Base-by-base conservation (phyloP, 306 rosid species). In the Pyrus betulifolia region DNA sequence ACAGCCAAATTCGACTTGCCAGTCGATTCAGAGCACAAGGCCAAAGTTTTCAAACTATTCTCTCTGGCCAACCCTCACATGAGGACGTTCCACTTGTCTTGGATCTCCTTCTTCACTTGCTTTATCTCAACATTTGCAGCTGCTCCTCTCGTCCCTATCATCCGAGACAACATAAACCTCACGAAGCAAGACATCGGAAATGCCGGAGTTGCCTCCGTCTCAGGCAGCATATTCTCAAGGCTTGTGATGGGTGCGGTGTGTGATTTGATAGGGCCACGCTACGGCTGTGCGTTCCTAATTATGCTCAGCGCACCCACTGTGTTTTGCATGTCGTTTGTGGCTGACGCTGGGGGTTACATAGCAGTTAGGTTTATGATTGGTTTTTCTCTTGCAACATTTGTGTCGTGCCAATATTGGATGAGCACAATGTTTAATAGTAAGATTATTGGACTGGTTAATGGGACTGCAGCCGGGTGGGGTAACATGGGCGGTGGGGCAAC, bases 401-500 rank as follows among this genome's bases (percentile, higher is more conserved):
- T 94, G 13, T 94, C 98, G 0, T 91, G 97, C 70, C 98, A 94
- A 68, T 94, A 89, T 31, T 94, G 98, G 98, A 94, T 94, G 98
- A 93, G 98, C 27, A 91, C 97, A 1, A 90, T 93, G 96, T 93
- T 91, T 62, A 91, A 90, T 65, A 61, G 93, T 51, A 87, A 92
- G 90, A 92, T 94, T 13, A 85, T 94, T 0, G 98, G 98, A 25
- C 83, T 92, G 27, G 98, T 65, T 4, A 92, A 94, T 38, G 98
- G 98, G 22, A 91, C 97, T 0, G 93, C 96, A 0, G 97, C 95
- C 1, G 98, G 98, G 21, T 94, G 98, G 98, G 98, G 98, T 0
- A 94, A 94, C 76, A 90, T 92, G 98, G 97, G 98, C 0, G 96
- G 98, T 40, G 96, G 98, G 5, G 98, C 95, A 12, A 92, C 98